A percentile compares a stretch with the other conserved stretches of the same genome.
These are phyloP conservation scores for Cladosporium sp. DNA, from an alignment of 2,329 filamentous ascomycete species.

Conservation along the genomic window DNA sequence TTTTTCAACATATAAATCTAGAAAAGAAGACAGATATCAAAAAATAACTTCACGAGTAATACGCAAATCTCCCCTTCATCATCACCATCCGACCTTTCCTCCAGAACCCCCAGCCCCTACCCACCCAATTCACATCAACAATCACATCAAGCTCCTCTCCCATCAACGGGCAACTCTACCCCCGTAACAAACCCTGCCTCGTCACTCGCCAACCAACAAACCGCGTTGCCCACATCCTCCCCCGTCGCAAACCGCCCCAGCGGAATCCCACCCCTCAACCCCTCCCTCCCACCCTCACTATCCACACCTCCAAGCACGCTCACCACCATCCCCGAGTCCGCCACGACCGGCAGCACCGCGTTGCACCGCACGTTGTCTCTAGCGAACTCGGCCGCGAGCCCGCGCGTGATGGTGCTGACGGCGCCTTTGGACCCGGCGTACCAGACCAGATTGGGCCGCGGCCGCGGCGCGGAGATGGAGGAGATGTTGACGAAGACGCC, in stretches of 20 bases:
- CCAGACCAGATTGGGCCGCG: conserved; percentile 33
- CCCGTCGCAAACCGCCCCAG: conserved; percentile 30
- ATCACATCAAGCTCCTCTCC: conserved; percentile 29
- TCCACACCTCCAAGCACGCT: conserved; percentile 28
- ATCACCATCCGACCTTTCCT: too few relatives aligned
- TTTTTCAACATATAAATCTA: conserved; percentile 14
- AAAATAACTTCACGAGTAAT: too few relatives aligned
- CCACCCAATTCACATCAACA: too few relatives aligned
- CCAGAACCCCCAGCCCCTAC: too few relatives aligned
- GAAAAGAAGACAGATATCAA: neutral
- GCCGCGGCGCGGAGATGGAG: conserved; percentile 29
- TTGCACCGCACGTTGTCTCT: conserved; percentile 29
- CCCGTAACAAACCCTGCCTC: conserved; percentile 32
- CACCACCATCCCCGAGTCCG: conserved; percentile 33
- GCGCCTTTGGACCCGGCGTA: conserved; percentile 34
- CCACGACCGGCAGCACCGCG: conserved; percentile 32
- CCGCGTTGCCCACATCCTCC: conserved; percentile 31
- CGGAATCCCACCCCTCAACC: conserved; percentile 29
- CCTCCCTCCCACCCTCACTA: conserved; percentile 26
- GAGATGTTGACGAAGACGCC: conserved; percentile 35
- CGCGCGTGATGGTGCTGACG: conserved; percentile 29
- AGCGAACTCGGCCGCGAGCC: conserved; percentile 33
- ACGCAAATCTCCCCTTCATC: too few relatives aligned
- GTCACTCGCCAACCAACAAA: conserved; percentile 32
- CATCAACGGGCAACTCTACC: conserved; percentile 32